Base-by-base conservation (phyloP, 2,329 filamentous ascomycete genomes). In the Talaromyces sp. region DNA sequence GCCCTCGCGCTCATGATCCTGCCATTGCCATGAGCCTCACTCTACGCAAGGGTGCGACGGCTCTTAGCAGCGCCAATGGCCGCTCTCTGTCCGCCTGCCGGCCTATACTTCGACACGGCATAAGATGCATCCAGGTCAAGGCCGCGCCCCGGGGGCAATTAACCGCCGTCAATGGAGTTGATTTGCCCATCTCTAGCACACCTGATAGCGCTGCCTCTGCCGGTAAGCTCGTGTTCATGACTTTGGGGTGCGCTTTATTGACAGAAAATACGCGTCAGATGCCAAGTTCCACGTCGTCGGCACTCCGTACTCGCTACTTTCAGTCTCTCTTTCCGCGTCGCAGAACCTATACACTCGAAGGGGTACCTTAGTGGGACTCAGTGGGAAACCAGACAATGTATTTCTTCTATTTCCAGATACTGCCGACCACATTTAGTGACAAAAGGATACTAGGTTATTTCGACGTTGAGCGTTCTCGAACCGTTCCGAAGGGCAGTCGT, bases 211-310 rank as follows among this genome's bases (percentile, higher is more conserved):
- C 74, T 52, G 69, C 77, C 57, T 78, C 77, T 55, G 73, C 77
- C 54, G 78, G 78, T 79, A 70, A 60, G 70, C 66, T 27, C 4
- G 32, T 2, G 17, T 42, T 52, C 27, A 30, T 47, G 28, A 17
- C 22, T 8, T 19, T 42, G 27, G 33, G 9, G 25, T 28, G 22
- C 4, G 11, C 7, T 49, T 8, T 42, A 36, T 36, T 60, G 52
- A 60, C 39, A 22, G 19, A 3, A 6, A 32, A 32, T 11, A 15
- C 39, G 19, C 10, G 7, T 8, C 68, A 97, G 95, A 98, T 84
- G 95, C 95, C 59, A 88, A 88, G 62, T 99, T 99, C 76, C 92
- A 98, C 77, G 92, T 98, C 55, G 81, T 99, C 66, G 95, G 95
- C 64, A 86, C 91, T 27, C 92, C 93, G 1, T 95, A 95, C 77